These are phyloP conservation scores for Penicillium silybi DNA, from an alignment of 495 filamentous ascomycete species.

Conservation along the genomic window DNA sequence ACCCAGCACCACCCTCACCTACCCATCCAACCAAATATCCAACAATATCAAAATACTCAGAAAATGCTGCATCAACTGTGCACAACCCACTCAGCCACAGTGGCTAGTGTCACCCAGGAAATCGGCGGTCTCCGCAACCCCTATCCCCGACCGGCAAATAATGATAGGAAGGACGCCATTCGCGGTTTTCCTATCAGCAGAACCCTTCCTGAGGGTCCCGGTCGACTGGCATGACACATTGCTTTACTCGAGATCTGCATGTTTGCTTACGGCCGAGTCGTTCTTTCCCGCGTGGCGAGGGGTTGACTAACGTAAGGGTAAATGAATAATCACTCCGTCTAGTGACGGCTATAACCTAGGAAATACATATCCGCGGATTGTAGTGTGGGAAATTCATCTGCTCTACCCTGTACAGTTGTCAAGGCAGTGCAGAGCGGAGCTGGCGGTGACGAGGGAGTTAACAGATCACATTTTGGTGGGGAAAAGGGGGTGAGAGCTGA, in stretches of 20 bases:
- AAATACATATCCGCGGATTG: not conserved
- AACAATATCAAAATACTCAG: too few species aligned
- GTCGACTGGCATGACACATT: conserved; percentile 1
- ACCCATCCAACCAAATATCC: not conserved
- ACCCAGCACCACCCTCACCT: not conserved
- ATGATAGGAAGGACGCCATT: conserved; percentile 3
- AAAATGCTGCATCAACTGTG: not conserved
- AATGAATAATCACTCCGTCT: too few species aligned
- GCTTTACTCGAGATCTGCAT: conserved; percentile 12
- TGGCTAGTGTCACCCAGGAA: not conserved
- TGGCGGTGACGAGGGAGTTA: not conserved
- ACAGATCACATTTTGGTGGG: not conserved
- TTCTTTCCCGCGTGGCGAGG: not conserved
- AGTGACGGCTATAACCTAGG: too few species aligned
- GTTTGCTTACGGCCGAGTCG: not conserved
- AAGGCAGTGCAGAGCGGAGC: not conserved
- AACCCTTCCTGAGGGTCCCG: not conserved
- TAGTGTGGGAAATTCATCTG: not conserved
- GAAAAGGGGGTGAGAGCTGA: not conserved
- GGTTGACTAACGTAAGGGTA: too few species aligned
- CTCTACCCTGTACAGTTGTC: not conserved
- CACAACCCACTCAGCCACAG: not conserved
- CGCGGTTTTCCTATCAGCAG: conserved; percentile 17
- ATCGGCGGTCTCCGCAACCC: conserved; percentile 23
- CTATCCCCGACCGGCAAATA: conserved; percentile 4